Evolutionary conservation across 2,329 filamentous ascomycete species (phyloP), one percentile per base, ranked within the genome.

Genomic region (Falciphora oryzae): DNA sequence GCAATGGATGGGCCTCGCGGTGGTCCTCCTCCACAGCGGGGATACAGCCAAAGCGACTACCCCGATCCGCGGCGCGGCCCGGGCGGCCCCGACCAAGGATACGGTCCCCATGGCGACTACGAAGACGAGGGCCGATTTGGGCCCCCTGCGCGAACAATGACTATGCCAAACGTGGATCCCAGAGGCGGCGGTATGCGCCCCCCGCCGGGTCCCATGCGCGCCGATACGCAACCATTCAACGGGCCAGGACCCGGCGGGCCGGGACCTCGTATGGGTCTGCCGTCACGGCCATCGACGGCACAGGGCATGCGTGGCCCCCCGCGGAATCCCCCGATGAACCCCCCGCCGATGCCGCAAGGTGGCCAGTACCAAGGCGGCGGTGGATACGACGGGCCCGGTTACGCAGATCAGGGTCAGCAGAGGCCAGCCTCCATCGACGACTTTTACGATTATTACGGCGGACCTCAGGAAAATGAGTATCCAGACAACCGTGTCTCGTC

Each of bases 121-220:
- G 71, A 72, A 11, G 75, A 79, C 25, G 75, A 79, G 60, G 74
- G 73, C 7, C 44, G 22, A 25, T 86, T 83, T 68, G 83, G 78
- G 0, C 80, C 82, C 2, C 83, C 83, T 11, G 71, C 75, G n/a
- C 79, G 86, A 69, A 88, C 85, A 65, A 84, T 83, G 80, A 89
- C 86, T 6, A 85, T 87, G 83, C 85, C 85, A 2, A 73, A 78
- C 3, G 79, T 83, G 64, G 78, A 81, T 14, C 73, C 75, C 25
- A 75, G 77, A 68, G 75, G 78, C 44, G 77, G 70, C 8, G 75
- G 61, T 8, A 38, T 58, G 57, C 72, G 67, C 16, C 72, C 72
- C 27, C 71, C 73, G 38, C 77, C 73, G 35, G 71, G 70, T 28
- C 76, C 57, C 27, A 31, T 28, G n/a, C 62, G 78, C 35, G 74